Percentiles rank a stretch among this genome's conserved stretches.
Conservation (phyloP, 164 flowering plant species). For the Vitis riparia region DNA sequence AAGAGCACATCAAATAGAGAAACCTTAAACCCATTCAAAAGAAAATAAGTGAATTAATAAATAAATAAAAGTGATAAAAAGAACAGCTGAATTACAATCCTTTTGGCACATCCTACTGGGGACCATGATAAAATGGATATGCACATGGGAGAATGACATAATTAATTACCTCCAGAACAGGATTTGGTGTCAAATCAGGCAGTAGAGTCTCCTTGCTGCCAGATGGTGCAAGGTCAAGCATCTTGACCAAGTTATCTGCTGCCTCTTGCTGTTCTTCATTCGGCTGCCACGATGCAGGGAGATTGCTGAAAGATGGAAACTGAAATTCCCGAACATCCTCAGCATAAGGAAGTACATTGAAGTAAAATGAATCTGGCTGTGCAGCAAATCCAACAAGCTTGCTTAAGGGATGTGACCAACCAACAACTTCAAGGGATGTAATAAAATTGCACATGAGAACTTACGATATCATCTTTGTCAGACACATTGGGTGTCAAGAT, state of each 20-base stretch:
- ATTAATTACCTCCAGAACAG: constrained; percentile 73
- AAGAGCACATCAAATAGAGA: no score
- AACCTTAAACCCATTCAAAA: no score
- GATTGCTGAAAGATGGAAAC: constrained; percentile 80
- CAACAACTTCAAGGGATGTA: constrained; percentile 4
- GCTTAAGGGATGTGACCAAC: not conserved
- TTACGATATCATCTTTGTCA: constrained; percentile 54
- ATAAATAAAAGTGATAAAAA: no score
- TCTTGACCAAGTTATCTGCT: constrained; percentile 76
- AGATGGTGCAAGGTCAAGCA: constrained; percentile 85
- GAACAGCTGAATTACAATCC: no score
- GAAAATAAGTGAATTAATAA: no score
- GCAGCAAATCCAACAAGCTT: constrained; percentile 14
- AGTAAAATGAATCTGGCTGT: constrained; percentile 94
- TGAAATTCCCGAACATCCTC: constrained; percentile 97
- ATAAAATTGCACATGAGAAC: constrained; percentile 22
- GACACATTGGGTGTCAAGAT: constrained; percentile 88
- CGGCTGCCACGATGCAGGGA: constrained; percentile 72
- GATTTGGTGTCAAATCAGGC: constrained; percentile 93
- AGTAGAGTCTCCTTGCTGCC: constrained; percentile 62
- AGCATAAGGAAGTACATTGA: constrained; percentile 93
- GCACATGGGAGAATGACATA: not conserved
- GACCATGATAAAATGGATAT: not conserved
- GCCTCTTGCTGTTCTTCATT: constrained; percentile 78
- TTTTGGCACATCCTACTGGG: not conserved